These are phyloP conservation scores for Colletotrichum sublineola DNA, from an alignment of 2,329 filamentous ascomycete genomes.

Conservation along the genomic window DNA sequence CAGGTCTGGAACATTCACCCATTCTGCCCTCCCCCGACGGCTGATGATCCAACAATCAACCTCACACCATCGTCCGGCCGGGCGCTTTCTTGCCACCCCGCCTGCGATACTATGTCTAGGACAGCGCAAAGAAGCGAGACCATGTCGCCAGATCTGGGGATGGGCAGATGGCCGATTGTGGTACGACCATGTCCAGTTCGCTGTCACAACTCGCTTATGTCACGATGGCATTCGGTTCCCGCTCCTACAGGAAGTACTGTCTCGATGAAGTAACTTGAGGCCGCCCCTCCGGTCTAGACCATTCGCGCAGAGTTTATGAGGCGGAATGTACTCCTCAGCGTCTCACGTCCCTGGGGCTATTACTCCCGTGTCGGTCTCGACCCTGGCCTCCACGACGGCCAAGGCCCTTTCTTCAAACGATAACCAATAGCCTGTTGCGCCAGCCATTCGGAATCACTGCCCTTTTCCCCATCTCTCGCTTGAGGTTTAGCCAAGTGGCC, in stretches of 20 bases:
- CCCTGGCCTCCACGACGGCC: constrained; percentile 13
- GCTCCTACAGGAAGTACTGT: constrained; percentile 26
- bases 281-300: constrained; percentile 13
- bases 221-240: constrained; percentile 32
- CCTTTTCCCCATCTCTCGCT: constrained; percentile 13
- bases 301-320: constrained; percentile 10
- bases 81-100: constrained; percentile 5
- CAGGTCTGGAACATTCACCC: constrained; percentile 15
- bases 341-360: constrained; percentile 18
- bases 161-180: neutral
- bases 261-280: constrained; percentile 19
- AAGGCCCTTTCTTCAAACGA: constrained; percentile 3
- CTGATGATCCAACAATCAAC: neutral
- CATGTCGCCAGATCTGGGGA: constrained; percentile 1
- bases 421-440: constrained; percentile 17
- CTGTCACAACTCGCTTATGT: constrained; percentile 17
- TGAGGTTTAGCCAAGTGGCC: constrained; percentile 33
- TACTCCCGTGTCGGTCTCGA: constrained; percentile 18
- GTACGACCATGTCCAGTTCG: constrained; percentile 8
- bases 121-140: constrained; percentile 23
- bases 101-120: constrained; percentile 24
- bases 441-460: constrained; percentile 10
- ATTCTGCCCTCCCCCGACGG: neutral
- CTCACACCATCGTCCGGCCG: neutral
- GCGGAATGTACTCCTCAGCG: constrained; percentile 10